phyloP scores from a whole-genome alignment of 2,329 filamentous ascomycete genomes.

The Pseudogymnoascus sp. region DNA sequence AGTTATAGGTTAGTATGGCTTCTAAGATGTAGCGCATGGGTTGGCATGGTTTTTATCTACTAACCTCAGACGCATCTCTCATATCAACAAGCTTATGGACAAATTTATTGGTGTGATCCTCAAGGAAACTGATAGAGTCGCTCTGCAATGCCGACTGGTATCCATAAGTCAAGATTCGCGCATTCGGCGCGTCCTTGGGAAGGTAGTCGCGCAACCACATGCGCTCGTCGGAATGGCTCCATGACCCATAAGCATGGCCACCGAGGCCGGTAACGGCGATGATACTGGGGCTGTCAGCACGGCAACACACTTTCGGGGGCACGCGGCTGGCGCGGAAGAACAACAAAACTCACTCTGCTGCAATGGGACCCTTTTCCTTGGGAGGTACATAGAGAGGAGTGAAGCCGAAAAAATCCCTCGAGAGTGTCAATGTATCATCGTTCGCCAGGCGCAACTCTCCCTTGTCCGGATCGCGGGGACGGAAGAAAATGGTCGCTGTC shows the following conservation, averaged over 20 bases:
- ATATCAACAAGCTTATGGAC: constrained; percentile 4
- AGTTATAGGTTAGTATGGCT: not conserved
- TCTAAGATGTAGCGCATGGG: not conserved
- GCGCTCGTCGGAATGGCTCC: not conserved
- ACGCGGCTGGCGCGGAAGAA: not conserved
- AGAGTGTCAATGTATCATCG: not conserved
- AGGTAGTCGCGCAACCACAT: constrained; percentile 13
- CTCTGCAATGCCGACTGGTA: constrained; percentile 9
- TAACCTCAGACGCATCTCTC: constrained; percentile 1
- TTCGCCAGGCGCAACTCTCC: not conserved
- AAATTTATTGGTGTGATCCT: not conserved
- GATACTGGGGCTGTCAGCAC: constrained; percentile 9
- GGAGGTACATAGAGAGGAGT: not conserved
- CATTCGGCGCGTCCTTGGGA: constrained; percentile 1
- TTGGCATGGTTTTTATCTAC: not conserved
- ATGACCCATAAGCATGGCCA: constrained; percentile 12
- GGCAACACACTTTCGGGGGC: not conserved
- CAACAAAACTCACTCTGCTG: not conserved
- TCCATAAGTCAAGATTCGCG: constrained; percentile 11
- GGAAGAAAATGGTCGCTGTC: constrained; percentile 2
- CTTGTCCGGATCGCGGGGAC: not conserved
- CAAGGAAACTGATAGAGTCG: not conserved
- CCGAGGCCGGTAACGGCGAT: constrained; percentile 11
- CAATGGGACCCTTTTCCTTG: not conserved
- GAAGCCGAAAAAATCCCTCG: not conserved